These are phyloP conservation scores for Coniochaeta sp. DNA, from an alignment of 2,329 filamentous ascomycete genomes.

Conservation along the genomic window DNA sequence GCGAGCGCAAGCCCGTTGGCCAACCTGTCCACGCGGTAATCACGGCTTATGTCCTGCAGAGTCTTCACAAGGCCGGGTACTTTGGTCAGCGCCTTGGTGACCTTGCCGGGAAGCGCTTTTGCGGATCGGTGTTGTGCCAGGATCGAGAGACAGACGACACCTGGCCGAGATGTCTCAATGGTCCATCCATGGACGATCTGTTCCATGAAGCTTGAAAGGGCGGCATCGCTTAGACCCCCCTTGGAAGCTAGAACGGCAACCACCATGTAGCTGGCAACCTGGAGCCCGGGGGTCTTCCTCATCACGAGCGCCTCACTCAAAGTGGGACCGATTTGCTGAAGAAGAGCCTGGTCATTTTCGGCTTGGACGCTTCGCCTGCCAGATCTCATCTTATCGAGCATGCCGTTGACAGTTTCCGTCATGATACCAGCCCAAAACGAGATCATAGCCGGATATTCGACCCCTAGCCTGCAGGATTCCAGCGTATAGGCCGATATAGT, in stretches of 20 bases:
- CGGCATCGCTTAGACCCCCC: conserved; percentile 66
- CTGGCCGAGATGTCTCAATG: conserved; percentile 62
- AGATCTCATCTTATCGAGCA: conserved; percentile 70
- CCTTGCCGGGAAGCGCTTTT: conserved; percentile 59
- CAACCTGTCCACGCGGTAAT: conserved; percentile 63
- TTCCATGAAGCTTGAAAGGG: conserved; percentile 85
- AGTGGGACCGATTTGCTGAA: conserved; percentile 58
- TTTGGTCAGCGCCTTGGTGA: conserved; percentile 62
- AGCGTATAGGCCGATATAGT: conserved; percentile 73
- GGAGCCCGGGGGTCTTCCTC: conserved; percentile 68
- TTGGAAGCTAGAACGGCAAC: conserved; percentile 80
- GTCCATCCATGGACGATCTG: conserved; percentile 75
- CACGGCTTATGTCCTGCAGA: conserved; percentile 53
- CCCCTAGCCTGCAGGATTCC: conserved; percentile 60
- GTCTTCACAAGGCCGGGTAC: conserved; percentile 51
- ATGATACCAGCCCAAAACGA: conserved; percentile 89
- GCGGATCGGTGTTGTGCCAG: conserved; percentile 72
- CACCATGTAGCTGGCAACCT: conserved; percentile 87
- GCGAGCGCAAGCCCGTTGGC: conserved; percentile 65
- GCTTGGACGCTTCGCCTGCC: conserved; percentile 69
- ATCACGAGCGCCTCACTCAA: conserved; percentile 72
- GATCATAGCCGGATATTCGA: conserved; percentile 69
- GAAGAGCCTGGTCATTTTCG: conserved; percentile 73
- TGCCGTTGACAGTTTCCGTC: conserved; percentile 76
- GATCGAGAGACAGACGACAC: conserved; percentile 71